Conservation (phyloP, 768 basidiomycete genomes). For the Sporobolomyces roseus region DNA sequence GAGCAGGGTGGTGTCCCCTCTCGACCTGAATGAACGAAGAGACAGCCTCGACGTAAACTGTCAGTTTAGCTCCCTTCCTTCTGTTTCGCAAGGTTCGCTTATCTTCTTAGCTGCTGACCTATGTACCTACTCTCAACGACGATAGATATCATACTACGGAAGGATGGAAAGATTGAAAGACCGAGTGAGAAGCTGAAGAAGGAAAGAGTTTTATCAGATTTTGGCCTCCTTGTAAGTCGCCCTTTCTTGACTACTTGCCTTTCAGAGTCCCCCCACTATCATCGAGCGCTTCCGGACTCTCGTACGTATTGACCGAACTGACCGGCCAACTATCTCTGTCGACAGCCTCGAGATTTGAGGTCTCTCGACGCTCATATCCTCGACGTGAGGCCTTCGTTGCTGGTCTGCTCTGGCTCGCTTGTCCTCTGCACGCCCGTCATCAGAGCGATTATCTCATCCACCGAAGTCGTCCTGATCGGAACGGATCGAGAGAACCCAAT, state of each 20-base stretch:
- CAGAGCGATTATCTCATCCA: conserved; percentile 34
- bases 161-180: conserved; percentile 23
- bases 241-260: too few relatives aligned
- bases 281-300: too few relatives aligned
- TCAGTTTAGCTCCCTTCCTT: neutral
- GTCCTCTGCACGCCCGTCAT: conserved; percentile 33
- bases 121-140: too few relatives aligned
- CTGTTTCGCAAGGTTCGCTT: too few relatives aligned
- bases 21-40: conserved; percentile 22
- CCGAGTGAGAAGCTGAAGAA: conserved; percentile 21
- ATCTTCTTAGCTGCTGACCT: too few relatives aligned
- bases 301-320: neutral
- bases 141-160: conserved; percentile 10
- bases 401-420: conserved; percentile 22
- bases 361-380: conserved; percentile 39
- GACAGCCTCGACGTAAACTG: conserved; percentile 29
- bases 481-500: conserved; percentile 35
- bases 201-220: conserved; percentile 13
- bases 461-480: conserved; percentile 25
- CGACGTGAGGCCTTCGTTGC: conserved; percentile 36
- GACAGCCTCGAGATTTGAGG: conserved; percentile 35
- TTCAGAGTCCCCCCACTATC: neutral
- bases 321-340: neutral
- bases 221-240: conserved; percentile 15
- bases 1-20: conserved; percentile 19